Conservation (phyloP, 352 stramenopile genomes). For the Phytophthora melonis region DNA sequence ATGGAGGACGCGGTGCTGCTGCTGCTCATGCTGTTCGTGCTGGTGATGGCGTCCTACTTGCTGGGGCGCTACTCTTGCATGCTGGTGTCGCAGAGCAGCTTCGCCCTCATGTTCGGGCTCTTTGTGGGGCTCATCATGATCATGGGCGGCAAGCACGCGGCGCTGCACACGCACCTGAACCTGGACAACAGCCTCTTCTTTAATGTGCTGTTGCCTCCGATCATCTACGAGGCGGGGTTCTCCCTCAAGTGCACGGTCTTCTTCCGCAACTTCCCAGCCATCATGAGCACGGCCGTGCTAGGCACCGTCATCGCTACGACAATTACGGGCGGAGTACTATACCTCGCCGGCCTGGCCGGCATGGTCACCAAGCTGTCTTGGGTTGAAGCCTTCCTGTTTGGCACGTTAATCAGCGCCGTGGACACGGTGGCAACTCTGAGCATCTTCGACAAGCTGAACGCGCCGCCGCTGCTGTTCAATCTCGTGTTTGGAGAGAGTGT, state of each 20-base stretch:
- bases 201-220: slow-evolving; percentile 84
- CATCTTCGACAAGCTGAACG: slow-evolving; percentile 93
- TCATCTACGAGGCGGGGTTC: slow-evolving; percentile 91
- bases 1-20: slow-evolving; percentile 89
- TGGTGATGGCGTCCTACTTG: slow-evolving; percentile 91
- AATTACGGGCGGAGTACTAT: slow-evolving; percentile 80
- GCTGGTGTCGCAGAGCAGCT: slow-evolving; percentile 88
- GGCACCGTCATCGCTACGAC: slow-evolving; percentile 83
- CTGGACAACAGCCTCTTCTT: slow-evolving; percentile 91
- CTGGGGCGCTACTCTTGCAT: slow-evolving; percentile 87
- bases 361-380: slow-evolving; percentile 85
- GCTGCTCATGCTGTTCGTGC: slow-evolving; percentile 87
- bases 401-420: slow-evolving; percentile 93
- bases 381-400: slow-evolving; percentile 93
- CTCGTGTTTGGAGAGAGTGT: slow-evolving; percentile 96
- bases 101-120: slow-evolving; percentile 85
- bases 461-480: slow-evolving; percentile 93
- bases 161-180: slow-evolving; percentile 82
- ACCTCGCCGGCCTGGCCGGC: slow-evolving; percentile 63
- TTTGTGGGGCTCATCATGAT: slow-evolving; percentile 78
- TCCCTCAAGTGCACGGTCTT: slow-evolving; percentile 88
- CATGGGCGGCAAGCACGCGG: slow-evolving; percentile 66
- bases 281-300: slow-evolving; percentile 86
- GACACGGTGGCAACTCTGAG: slow-evolving; percentile 94
- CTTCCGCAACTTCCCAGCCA: slow-evolving; percentile 88